Evolutionary conservation across 306 rosid species (phyloP).

Genomic region (Rosa lucieae): DNA sequence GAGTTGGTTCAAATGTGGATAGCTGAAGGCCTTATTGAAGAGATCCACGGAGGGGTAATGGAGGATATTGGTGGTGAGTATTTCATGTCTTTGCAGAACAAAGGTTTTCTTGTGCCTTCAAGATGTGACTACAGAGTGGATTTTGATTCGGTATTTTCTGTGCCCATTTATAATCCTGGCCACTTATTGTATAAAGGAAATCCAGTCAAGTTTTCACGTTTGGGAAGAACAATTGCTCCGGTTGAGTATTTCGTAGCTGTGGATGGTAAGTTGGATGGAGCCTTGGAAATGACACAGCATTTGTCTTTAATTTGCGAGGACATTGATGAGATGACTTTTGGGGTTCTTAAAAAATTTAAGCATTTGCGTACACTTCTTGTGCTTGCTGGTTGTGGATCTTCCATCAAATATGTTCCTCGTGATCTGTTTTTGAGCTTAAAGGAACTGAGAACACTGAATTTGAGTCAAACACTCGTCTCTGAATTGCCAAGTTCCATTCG

Average conservation of each 20-base stretch:
- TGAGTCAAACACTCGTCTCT: too few species aligned
- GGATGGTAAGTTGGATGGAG: not conserved
- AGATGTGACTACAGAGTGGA: not conserved
- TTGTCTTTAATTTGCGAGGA: conserved; percentile 7
- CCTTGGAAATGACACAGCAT: not conserved
- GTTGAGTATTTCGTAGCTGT: not conserved
- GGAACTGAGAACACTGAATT: too few species aligned
- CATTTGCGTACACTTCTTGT: conserved; percentile 11
- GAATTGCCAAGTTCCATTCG: too few species aligned
- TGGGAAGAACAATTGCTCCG: not conserved
- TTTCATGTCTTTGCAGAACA: not conserved
- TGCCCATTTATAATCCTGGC: not conserved
- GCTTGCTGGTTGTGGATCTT: not conserved
- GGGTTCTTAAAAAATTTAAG: not conserved
- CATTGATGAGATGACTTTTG: not conserved
- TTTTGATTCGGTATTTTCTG: not conserved
- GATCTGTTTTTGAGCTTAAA: too few species aligned
- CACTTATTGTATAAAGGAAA: conserved; percentile 9
- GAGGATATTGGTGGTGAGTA: not conserved
- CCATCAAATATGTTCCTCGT: too few species aligned
- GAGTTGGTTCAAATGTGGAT: conserved; percentile 10
- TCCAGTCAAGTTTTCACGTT: not conserved
- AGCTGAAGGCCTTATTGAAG: not conserved
- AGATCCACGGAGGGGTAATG: not conserved
- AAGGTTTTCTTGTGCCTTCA: not conserved